Conservation (phyloP, 2,329 filamentous ascomycete species). For the Chaetothyriales sp. region DNA sequence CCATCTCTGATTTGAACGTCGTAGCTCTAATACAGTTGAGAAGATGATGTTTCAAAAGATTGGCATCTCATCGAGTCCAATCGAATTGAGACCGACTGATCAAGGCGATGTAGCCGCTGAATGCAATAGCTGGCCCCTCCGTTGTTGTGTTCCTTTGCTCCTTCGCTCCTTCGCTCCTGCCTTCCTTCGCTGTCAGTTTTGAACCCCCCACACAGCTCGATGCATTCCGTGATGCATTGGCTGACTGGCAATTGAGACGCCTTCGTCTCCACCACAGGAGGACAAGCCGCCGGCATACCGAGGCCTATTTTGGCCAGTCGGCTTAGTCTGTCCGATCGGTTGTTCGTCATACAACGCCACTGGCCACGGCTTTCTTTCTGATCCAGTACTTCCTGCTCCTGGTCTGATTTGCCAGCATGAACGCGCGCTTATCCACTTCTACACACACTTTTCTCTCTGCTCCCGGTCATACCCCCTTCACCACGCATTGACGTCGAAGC, state of each 20-base stretch:
- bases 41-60: neutral
- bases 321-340: neutral
- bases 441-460: neutral
- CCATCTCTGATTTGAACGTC: no score
- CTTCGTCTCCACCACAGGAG: neutral
- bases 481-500: conserved; percentile 86
- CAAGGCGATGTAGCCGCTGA: no score
- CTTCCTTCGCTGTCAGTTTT: neutral
- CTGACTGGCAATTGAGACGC: neutral
- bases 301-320: neutral
- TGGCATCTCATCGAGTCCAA: neutral
- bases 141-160: neutral
- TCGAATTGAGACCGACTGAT: neutral
- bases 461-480: conserved; percentile 29
- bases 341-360: neutral
- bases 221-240: neutral
- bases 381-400: neutral
- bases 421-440: neutral
- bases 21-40: neutral
- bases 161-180: neutral
- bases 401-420: neutral
- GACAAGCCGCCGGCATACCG: no score
- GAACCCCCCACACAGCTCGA: neutral
- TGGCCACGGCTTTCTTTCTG: neutral
- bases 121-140: neutral